phyloP scores from a whole-genome alignment of 2,329 filamentous ascomycete species.

The Tolypocladium amazonense region DNA sequence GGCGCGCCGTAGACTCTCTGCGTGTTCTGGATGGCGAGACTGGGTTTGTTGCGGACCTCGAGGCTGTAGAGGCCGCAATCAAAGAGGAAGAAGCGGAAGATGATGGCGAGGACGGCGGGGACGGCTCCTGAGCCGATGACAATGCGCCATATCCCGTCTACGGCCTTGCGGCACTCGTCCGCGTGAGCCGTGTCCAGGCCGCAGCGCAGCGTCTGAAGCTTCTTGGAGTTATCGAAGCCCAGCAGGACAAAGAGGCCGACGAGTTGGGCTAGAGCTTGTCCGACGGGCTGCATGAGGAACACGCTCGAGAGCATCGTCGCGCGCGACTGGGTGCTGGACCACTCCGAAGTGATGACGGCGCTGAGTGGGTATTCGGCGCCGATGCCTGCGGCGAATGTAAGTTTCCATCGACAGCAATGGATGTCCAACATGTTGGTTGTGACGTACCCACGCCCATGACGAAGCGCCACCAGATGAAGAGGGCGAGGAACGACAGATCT shows the following conservation, averaged over 20 bases:
- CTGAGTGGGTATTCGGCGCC: conserved; percentile 59
- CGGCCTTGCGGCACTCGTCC: conserved; percentile 30
- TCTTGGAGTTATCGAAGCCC: conserved; percentile 29
- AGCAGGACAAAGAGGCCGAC: conserved; percentile 45
- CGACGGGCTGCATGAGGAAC: conserved; percentile 60
- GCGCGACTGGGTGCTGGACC: conserved; percentile 49
- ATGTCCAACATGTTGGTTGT: background rate
- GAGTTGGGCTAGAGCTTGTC: conserved; percentile 53
- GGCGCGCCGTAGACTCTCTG: conserved; percentile 44
- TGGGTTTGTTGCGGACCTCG: conserved; percentile 52
- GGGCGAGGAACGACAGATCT: conserved; percentile 37
- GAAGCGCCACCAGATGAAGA: conserved; percentile 44
- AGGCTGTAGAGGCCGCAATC: conserved; percentile 56
- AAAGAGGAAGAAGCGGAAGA: conserved; percentile 56
- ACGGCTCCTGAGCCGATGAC: conserved; percentile 56
- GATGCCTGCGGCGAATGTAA: conserved; percentile 32
- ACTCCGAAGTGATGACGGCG: conserved; percentile 59
- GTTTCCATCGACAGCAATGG: background rate
- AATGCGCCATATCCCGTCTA: conserved; percentile 57
- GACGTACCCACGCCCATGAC: conserved; percentile 40
- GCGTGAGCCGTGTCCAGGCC: conserved; percentile 34
- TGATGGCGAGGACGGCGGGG: conserved; percentile 51
- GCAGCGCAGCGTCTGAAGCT: conserved; percentile 33
- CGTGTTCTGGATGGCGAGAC: conserved; percentile 47
- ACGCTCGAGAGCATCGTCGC: conserved; percentile 58